These are phyloP conservation scores for Lepidium africanum DNA, from an alignment of 345 rosid genomes.

Conservation along the genomic window DNA sequence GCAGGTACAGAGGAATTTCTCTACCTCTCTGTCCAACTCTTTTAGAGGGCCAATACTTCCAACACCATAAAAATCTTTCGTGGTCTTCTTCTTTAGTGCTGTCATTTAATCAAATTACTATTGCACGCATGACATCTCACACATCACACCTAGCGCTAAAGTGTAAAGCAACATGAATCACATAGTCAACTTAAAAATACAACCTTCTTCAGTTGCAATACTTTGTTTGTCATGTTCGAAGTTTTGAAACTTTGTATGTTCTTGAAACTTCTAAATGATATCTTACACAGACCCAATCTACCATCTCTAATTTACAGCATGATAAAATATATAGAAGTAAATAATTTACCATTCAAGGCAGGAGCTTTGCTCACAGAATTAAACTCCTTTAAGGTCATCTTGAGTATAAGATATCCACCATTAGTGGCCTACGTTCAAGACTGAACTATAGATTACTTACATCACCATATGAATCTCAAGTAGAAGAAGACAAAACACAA, in stretches of 20 bases:
- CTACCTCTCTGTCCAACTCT: conserved; percentile 62
- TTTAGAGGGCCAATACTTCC: conserved; percentile 56
- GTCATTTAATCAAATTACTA: conserved; percentile 2
- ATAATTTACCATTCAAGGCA: conserved; percentile 60
- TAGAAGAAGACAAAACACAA: too few species aligned
- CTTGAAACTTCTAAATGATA: background rate
- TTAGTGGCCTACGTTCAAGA: background rate
- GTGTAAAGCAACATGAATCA: background rate
- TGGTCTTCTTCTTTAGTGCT: conserved; percentile 80
- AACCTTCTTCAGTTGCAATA: background rate
- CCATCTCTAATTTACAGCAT: background rate
- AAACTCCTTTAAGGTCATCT: conserved; percentile 67
- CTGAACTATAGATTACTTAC: background rate
- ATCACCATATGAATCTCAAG: too few species aligned
- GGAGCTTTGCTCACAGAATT: conserved; percentile 75
- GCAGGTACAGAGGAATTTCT: background rate
- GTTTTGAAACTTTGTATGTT: too few species aligned
- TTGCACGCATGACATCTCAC: background rate
- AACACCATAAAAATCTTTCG: conserved; percentile 70
- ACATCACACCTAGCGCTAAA: conserved; percentile 4
- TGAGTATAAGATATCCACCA: conserved; percentile 15
- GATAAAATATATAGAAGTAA: background rate
- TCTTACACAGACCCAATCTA: background rate
- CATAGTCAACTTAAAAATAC: background rate
- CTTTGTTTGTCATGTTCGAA: too few species aligned